Percentiles rank a stretch among this genome's conserved stretches.
Evolutionary conservation across 176 grass and related monocot genomes (phyloP).

Genomic region (Dactylis glomerata): DNA sequence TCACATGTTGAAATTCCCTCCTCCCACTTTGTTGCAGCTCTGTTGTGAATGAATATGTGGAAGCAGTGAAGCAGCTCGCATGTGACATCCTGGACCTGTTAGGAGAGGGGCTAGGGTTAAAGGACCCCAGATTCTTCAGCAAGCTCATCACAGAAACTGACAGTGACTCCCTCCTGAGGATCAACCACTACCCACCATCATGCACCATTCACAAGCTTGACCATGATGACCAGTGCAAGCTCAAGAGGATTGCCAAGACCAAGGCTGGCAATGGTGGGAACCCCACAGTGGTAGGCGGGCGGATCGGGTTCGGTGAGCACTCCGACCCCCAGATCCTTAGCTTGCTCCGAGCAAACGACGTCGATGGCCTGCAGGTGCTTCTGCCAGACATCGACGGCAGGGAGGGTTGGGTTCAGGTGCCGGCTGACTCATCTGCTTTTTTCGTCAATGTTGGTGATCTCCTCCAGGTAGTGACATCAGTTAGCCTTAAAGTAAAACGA

Average conservation of each 20-base stretch:
- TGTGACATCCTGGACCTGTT: slow-evolving; percentile 88
- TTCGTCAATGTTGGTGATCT: slow-evolving; percentile 84
- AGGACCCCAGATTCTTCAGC: slow-evolving; percentile 61
- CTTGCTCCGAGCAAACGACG: slow-evolving; percentile 81
- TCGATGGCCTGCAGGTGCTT: slow-evolving; percentile 72
- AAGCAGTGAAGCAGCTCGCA: slow-evolving; percentile 69
- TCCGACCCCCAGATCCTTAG: slow-evolving; percentile 91
- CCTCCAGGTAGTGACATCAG: slow-evolving; percentile 57
- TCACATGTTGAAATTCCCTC: slow-evolving; percentile 23
- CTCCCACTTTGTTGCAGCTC: slow-evolving; percentile 46
- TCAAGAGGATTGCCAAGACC: slow-evolving; percentile 28
- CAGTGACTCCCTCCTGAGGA: slow-evolving; percentile 81
- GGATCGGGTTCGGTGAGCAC: slow-evolving; percentile 92
- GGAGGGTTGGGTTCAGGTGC: slow-evolving; percentile 67
- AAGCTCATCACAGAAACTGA: slow-evolving; percentile 63
- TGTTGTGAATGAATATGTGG: slow-evolving; percentile 87
- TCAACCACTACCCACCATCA: slow-evolving; percentile 84
- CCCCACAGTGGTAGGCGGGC: not conserved
- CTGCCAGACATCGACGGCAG: not conserved
- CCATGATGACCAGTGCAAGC: slow-evolving; percentile 44
- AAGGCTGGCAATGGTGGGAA: slow-evolving; percentile 22
- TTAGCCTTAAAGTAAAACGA: slow-evolving; percentile 13
- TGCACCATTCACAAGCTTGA: slow-evolving; percentile 43
- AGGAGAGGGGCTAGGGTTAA: slow-evolving; percentile 72
- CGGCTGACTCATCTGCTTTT: slow-evolving; percentile 65